Evolutionary conservation across 2,329 filamentous ascomycete species (phyloP).

Genomic region (Macroventuria anomochaeta): DNA sequence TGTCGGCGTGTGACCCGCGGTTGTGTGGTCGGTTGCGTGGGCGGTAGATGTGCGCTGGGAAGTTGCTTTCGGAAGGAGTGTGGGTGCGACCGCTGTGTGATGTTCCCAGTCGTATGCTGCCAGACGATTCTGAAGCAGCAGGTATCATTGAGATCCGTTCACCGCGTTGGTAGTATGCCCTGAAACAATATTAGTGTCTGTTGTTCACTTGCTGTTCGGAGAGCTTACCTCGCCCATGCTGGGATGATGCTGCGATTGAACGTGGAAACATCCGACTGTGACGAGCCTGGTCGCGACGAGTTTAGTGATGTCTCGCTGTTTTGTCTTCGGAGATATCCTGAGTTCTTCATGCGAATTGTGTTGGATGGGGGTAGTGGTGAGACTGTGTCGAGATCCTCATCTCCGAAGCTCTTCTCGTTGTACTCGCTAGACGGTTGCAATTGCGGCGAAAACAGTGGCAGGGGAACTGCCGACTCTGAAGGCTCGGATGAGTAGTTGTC

Average conservation of each 20-base stretch:
- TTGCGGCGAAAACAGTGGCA: constrained; percentile 44
- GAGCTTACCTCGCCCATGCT: constrained; percentile 45
- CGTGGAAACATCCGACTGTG: constrained; percentile 45
- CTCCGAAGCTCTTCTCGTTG: constrained; percentile 40
- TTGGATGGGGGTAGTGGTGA: constrained; percentile 48
- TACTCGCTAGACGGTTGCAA: constrained; percentile 28
- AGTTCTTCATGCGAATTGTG: constrained; percentile 48
- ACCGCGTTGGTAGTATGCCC: constrained; percentile 48
- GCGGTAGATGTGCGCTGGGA: constrained; percentile 46
- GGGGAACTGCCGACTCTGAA: constrained; percentile 45
- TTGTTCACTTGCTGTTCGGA: neutral
- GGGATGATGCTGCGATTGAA: constrained; percentile 48
- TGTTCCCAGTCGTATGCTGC: constrained; percentile 40
- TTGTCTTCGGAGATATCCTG: constrained; percentile 43
- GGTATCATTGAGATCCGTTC: constrained; percentile 45
- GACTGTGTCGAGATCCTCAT: constrained; percentile 49
- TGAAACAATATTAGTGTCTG: constrained; percentile 23
- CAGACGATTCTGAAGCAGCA: constrained; percentile 44
- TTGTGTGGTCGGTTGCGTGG: constrained; percentile 48
- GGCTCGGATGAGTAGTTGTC: constrained; percentile 40
- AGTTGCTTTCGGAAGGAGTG: constrained; percentile 48
- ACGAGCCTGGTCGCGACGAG: constrained; percentile 45
- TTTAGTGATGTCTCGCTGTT: constrained; percentile 43
- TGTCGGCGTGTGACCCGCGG: constrained; percentile 38
- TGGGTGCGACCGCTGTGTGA: constrained; percentile 46